phyloP scores from a whole-genome alignment of 306 rosid species.

The Hippophae tibetana region DNA sequence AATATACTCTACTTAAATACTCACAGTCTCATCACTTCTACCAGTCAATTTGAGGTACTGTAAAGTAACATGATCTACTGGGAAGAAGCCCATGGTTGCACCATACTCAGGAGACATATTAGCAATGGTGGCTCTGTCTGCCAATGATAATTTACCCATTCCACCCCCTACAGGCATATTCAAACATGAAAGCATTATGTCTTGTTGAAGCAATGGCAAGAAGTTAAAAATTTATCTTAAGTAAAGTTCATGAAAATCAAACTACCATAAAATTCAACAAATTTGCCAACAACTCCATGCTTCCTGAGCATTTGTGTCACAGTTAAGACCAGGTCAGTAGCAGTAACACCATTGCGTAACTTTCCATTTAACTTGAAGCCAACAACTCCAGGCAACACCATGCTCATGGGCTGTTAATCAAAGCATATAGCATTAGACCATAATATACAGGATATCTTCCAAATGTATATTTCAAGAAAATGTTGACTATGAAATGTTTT shows the following conservation, averaged over 20 bases:
- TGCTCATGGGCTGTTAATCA: conserved; percentile 81
- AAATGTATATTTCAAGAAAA: conserved; percentile 6
- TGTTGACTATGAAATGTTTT: not conserved
- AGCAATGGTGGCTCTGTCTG: conserved; percentile 98
- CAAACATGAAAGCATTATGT: conserved; percentile 12
- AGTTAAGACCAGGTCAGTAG: conserved; percentile 88
- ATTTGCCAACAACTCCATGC: conserved; percentile 94
- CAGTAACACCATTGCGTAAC: conserved; percentile 70
- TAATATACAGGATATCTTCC: conserved; percentile 9
- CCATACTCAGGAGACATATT: conserved; percentile 99
- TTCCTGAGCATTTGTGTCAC: conserved; percentile 87
- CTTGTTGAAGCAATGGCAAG: not conserved
- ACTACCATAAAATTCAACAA: conserved; percentile 90
- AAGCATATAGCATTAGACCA: conserved; percentile 21
- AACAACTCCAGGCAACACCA: conserved; percentile 96
- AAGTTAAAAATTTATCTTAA: not conserved
- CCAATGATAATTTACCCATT: conserved; percentile 77
- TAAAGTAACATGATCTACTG: conserved; percentile 91
- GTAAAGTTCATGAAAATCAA: conserved; percentile 1
- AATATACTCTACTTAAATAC: conserved; percentile 18
- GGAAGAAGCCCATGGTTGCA: conserved; percentile 99
- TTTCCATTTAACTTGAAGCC: conserved; percentile 86
- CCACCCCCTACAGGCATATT: conserved; percentile 66
- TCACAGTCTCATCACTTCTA: conserved; percentile 85
- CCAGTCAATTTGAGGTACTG: conserved; percentile 93